Evolutionary conservation across 345 rosid genomes (phyloP).

Genomic region (Ceriops decandra): DNA sequence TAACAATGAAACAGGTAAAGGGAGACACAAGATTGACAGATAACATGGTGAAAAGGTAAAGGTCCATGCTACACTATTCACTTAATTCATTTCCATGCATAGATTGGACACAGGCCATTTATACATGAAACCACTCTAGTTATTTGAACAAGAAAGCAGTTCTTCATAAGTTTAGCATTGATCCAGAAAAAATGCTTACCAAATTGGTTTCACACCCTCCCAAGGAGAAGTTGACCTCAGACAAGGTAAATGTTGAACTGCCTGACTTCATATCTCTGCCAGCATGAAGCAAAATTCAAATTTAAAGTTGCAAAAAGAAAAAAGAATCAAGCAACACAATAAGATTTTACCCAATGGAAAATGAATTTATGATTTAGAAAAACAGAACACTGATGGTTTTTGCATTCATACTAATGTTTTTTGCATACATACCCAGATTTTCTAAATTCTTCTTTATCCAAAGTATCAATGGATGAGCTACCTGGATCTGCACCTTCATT

Average conservation of each 20-base stretch:
- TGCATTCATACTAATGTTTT: constrained; percentile 25
- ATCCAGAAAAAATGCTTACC: constrained; percentile 46
- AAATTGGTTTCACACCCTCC: constrained; percentile 57
- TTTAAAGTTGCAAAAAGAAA: constrained; percentile 17
- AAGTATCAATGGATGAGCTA: constrained; percentile 40
- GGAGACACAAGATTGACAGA: too few species aligned
- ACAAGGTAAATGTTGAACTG: constrained; percentile 50
- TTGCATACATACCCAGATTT: constrained; percentile 38
- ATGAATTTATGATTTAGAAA: not conserved
- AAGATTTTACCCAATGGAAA: constrained; percentile 1
- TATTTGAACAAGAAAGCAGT: not conserved
- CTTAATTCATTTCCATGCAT: not conserved
- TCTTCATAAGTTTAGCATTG: constrained; percentile 7
- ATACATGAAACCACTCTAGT: not conserved
- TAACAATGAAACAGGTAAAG: too few species aligned
- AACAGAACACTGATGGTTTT: not conserved
- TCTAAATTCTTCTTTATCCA: constrained; percentile 35
- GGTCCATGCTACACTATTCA: not conserved
- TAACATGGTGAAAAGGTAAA: not conserved
- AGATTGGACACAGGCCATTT: not conserved
- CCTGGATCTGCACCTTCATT: constrained; percentile 42
- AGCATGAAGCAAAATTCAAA: constrained; percentile 17
- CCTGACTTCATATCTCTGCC: constrained; percentile 53
- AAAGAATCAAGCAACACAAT: not conserved
- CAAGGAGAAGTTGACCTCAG: constrained; percentile 60